Conservation (phyloP, 2,329 filamentous ascomycete genomes). For the Apiospora hydei region DNA sequence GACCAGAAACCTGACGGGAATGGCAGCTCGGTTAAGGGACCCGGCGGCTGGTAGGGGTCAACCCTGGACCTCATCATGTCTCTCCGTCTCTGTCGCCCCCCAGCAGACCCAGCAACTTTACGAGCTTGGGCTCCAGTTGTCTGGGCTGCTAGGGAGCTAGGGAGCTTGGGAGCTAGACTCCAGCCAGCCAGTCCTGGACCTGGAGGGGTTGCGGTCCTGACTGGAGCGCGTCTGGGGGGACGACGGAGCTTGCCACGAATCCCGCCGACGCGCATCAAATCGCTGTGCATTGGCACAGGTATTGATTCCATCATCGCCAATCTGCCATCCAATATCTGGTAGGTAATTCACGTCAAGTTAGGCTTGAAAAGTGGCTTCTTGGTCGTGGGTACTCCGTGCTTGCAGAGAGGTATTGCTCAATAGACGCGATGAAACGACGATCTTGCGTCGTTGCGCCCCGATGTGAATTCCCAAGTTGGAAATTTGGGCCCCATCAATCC, state of each 20-base stretch:
- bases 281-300: background rate
- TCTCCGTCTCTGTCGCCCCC: background rate
- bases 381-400: background rate
- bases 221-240: constrained; percentile 9
- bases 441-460: constrained; percentile 9
- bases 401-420: background rate
- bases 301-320: constrained; percentile 12
- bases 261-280: constrained; percentile 6
- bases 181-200: background rate
- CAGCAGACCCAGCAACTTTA: background rate
- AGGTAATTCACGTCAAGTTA: background rate
- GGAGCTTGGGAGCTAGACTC: background rate
- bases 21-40: constrained; percentile 19
- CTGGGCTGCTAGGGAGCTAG: background rate
- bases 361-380: background rate
- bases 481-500: background rate
- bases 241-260: background rate
- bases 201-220: constrained; percentile 20
- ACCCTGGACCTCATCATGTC: background rate
- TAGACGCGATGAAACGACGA: constrained; percentile 15
- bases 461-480: constrained; percentile 10
- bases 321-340: background rate
- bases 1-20: constrained; percentile 6
- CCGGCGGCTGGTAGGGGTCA: constrained; percentile 17
- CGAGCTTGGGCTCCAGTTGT: constrained; percentile 1